A percentile compares a stretch with the other conserved stretches of the same genome.
These are phyloP conservation scores for Penicillium sp. DNA, from an alignment of 2,329 filamentous ascomycete species.

Conservation along the genomic window DNA sequence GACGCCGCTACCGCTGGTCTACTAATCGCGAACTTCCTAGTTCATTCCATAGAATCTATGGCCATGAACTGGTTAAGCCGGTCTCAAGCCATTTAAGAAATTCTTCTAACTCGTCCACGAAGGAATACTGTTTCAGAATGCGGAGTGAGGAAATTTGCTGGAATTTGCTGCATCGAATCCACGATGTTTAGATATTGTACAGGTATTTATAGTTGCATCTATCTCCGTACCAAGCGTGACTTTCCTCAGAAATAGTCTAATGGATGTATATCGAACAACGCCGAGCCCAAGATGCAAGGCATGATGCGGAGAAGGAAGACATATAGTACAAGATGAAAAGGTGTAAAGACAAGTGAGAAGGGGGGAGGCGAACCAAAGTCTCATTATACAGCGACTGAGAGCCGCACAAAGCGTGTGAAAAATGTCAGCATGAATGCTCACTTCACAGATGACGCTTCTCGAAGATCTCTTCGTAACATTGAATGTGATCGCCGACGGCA, in stretches of 20 bases:
- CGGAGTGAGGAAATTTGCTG: not conserved
- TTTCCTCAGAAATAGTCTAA: not conserved
- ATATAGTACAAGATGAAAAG: conserved; percentile 13
- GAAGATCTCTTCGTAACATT: conserved; percentile 77
- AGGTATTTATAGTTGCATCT: conserved; percentile 2
- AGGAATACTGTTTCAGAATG: too few relatives aligned
- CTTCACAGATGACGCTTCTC: conserved; percentile 64
- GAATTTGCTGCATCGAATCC: not conserved
- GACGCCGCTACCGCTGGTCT: not conserved
- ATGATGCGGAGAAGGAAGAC: conserved; percentile 7
- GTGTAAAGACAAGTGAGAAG: conserved; percentile 4
- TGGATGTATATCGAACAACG: conserved; percentile 15
- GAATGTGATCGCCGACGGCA: conserved; percentile 78
- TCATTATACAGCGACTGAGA: conserved; percentile 14
- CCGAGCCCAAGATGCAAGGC: conserved; percentile 16
- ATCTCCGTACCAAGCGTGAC: not conserved
- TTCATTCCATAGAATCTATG: too few relatives aligned
- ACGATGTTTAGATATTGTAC: conserved; percentile 5
- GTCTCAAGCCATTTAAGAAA: too few relatives aligned
- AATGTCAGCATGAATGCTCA: not conserved
- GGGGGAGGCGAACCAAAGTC: conserved; percentile 8
- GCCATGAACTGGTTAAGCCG: too few relatives aligned
- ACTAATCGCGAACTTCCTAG: too few relatives aligned
- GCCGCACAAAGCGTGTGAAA: not conserved
- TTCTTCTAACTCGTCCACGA: too few relatives aligned